These are phyloP conservation scores for Mycotypha africana DNA, from an alignment of 371 early-diverging fungal genomes.

Conservation along the genomic window DNA sequence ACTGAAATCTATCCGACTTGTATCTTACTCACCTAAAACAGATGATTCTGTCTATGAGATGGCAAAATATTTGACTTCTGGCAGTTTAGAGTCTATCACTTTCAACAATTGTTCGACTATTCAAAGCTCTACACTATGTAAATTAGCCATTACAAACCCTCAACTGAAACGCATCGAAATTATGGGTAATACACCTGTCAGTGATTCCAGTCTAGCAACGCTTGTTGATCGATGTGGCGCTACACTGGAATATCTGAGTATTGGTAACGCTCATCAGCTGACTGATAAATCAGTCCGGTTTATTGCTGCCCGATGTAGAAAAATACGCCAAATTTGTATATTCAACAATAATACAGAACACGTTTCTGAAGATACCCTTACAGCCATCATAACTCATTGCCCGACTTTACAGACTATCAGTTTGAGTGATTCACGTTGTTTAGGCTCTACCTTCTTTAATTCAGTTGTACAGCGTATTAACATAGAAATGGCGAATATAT, in stretches of 20 bases:
- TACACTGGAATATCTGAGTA: constrained; percentile 27
- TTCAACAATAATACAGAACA: constrained; percentile 34
- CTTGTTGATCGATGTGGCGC: constrained; percentile 31
- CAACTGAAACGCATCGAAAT: constrained; percentile 34
- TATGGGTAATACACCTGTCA: constrained; percentile 36
- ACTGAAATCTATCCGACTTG: constrained; percentile 28
- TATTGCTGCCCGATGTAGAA: constrained; percentile 26
- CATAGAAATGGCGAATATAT: constrained; percentile 19
- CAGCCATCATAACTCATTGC: constrained; percentile 29
- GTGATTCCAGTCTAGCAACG: constrained; percentile 31
- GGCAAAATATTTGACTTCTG: constrained; percentile 36
- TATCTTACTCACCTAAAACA: constrained; percentile 38
- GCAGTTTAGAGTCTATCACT: constrained; percentile 24
- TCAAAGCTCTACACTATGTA: constrained; percentile 39
- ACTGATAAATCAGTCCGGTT: constrained; percentile 30
- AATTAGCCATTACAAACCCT: constrained; percentile 39
- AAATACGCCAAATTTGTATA: constrained; percentile 27
- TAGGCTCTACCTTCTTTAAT: constrained; percentile 30
- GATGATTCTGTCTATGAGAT: constrained; percentile 46
- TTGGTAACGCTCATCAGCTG: constrained; percentile 35
- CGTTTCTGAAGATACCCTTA: constrained; percentile 28
- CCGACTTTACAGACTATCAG: constrained; percentile 20
- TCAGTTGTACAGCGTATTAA: constrained; percentile 26
- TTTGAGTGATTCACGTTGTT: constrained; percentile 36
- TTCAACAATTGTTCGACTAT: constrained; percentile 32